Base-by-base conservation (phyloP, 225 moss, liverwort and hornwort genomes). In the Takakia lepidozioides region DNA sequence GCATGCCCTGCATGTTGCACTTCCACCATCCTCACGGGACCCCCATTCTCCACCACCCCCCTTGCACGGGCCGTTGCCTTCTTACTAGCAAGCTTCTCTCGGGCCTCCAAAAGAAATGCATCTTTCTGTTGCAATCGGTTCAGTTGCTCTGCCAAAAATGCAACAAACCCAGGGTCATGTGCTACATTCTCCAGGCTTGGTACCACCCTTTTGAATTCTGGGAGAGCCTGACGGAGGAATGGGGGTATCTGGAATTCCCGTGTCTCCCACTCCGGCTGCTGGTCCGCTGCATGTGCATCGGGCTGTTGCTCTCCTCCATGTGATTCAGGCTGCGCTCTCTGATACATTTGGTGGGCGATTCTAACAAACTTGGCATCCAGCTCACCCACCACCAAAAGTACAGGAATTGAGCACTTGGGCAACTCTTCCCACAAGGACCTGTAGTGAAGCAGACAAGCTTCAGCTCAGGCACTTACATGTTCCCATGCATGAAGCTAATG, bases 391-490 rank as follows among this genome's bases (percentile, higher is more conserved):
- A 98, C 75, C 25, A 91, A 50, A 47, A 98, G 59, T 5, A 83
- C 55, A 10, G 91, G 87, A 27, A 60, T 69, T 4, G 49, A 52
- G 65, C 55, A 71, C 22, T 52, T 48, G 15, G 53, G 7, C 19
- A 98, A 61, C 23, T 85, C 71, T 22, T 66, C 70, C 95, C 95
- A 98, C 1, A 98, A 57, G 10, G 87, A 81, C 60, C 93, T 95
- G 74, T 18, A 55, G 14, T 8, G 22, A 46, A 23, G 8, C 23
- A 23, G 8, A 25, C 5, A 10, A 10, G 8, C 13, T 4, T 23
- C 25, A 14, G 6, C 14, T 22, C 21, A 4, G 2, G 2, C 16
- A 20, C 18, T 39, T 14, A 38, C 17, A 4, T 1, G 10, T 21
- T 21, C 10, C 4, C 25, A 48, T 1, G 19, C 21, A 6, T 17